A percentile compares a stretch with the other conserved stretches of the same genome.
phyloP scores from a whole-genome alignment of 139 green algal genomes.

The Trebouxia sp. region DNA sequence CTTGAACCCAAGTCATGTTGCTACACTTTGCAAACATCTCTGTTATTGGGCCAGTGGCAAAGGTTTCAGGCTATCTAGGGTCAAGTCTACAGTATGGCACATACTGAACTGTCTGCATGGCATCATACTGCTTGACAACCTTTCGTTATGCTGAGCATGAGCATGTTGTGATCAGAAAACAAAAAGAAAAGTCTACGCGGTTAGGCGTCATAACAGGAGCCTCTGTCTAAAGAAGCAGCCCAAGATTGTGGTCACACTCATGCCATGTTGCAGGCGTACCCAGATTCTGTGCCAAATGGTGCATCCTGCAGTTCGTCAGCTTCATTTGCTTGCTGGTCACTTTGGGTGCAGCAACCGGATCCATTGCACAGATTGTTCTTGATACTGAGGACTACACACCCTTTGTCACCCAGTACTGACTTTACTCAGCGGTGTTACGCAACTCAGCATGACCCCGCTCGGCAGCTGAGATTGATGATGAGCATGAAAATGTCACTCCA shows the following conservation, averaged over 20 bases:
- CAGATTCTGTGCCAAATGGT: background rate
- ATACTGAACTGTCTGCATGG: background rate
- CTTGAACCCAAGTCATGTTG: too few relatives aligned
- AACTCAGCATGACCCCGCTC: too few relatives aligned
- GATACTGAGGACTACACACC: slow-evolving; percentile 15
- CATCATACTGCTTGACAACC: background rate
- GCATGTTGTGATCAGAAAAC: background rate
- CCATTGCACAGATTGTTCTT: slow-evolving; percentile 4
- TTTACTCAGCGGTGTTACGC: background rate
- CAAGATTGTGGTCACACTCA: too few relatives aligned
- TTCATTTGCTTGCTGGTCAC: slow-evolving; percentile 9
- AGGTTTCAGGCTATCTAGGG: too few relatives aligned
- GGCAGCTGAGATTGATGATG: too few relatives aligned
- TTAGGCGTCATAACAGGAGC: too few relatives aligned
- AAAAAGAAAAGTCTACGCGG: background rate
- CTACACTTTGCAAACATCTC: too few relatives aligned
- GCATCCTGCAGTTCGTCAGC: background rate
- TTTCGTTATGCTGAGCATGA: background rate
- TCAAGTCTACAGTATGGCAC: too few relatives aligned
- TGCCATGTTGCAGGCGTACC: background rate
- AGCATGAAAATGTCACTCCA: too few relatives aligned
- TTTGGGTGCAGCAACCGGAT: background rate
- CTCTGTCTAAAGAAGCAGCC: too few relatives aligned
- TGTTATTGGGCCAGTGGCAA: too few relatives aligned
- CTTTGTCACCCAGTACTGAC: background rate